Percentiles rank a stretch among this genome's conserved stretches.
phyloP scores from a whole-genome alignment of 2,329 filamentous ascomycete genomes.

The Clonostachys byssicola region DNA sequence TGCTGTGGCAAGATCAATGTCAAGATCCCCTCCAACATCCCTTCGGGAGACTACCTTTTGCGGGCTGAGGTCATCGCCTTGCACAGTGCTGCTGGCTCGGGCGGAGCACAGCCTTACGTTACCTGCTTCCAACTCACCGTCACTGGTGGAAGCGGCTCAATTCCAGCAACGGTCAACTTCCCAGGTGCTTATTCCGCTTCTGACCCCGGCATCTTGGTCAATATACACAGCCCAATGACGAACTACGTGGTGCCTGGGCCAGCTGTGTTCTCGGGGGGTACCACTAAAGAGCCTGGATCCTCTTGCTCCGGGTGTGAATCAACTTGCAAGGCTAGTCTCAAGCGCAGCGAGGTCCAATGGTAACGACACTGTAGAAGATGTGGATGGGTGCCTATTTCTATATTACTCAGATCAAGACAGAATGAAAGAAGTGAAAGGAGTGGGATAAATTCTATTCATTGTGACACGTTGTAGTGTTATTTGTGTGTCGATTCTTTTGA shows the following conservation, averaged over 20 bases:
- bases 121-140: slow-evolving; percentile 15
- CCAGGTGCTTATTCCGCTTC: slow-evolving; percentile 12
- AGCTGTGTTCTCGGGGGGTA: slow-evolving; percentile 29
- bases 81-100: slow-evolving; percentile 29
- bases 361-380: too few relatives aligned
- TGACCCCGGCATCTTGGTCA: slow-evolving; percentile 15
- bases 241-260: slow-evolving; percentile 38
- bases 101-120: slow-evolving; percentile 30
- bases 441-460: too few relatives aligned
- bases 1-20: slow-evolving; percentile 36
- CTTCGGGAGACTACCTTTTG: slow-evolving; percentile 46
- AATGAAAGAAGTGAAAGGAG: too few relatives aligned
- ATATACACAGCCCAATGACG: slow-evolving; percentile 24
- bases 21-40: slow-evolving; percentile 36
- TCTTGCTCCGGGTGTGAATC: slow-evolving; percentile 16
- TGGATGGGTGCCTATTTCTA: too few relatives aligned
- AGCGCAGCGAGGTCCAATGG: too few relatives aligned
- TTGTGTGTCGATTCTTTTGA: too few relatives aligned
- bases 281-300: slow-evolving; percentile 31
- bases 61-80: slow-evolving; percentile 50
- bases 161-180: slow-evolving; percentile 13
- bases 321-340: neutral
- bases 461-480: too few relatives aligned
- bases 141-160: slow-evolving; percentile 13
- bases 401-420: too few relatives aligned